These are phyloP conservation scores for Tulasnella sp. DNA, from an alignment of 768 basidiomycete genomes.

Conservation along the genomic window DNA sequence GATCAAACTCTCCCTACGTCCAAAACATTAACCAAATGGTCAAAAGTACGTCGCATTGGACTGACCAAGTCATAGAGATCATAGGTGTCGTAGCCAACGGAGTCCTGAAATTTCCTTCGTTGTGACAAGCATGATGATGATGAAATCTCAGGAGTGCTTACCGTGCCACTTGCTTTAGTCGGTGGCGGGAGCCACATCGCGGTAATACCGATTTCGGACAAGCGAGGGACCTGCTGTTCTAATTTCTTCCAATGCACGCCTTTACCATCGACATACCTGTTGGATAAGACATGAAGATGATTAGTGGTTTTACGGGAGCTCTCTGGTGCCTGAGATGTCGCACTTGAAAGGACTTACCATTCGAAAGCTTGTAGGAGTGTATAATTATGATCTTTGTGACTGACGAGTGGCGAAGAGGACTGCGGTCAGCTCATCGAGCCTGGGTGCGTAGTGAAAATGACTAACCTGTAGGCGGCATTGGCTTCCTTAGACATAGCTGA, in stretches of 20 bases:
- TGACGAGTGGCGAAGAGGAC: neutral
- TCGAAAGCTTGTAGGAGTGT: slow-evolving; percentile 13
- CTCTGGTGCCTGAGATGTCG: neutral
- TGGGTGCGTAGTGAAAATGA: neutral
- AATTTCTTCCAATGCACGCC: slow-evolving; percentile 51
- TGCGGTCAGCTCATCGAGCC: neutral
- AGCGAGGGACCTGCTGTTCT: slow-evolving; percentile 47
- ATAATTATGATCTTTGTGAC: slow-evolving; percentile 6
- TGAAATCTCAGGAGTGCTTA: slow-evolving; percentile 21
- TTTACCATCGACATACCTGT: slow-evolving; percentile 14
- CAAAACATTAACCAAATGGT: neutral
- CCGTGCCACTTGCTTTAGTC: slow-evolving; percentile 59
- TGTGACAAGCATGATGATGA: neutral
- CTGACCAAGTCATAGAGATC: slow-evolving; percentile 20
- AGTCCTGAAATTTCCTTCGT: neutral
- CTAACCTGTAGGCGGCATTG: neutral
- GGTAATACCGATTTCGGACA: slow-evolving; percentile 60
- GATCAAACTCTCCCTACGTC: slow-evolving; percentile 19
- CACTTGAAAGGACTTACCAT: too few species aligned
- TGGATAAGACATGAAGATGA: neutral
- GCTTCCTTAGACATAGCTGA: slow-evolving; percentile 3
- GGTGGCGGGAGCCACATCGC: slow-evolving; percentile 78
- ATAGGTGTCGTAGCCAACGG: slow-evolving; percentile 17
- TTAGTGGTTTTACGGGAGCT: neutral
- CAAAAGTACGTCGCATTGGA: neutral